Conservation (phyloP, 345 rosid genomes). For the Hibiscus syriacus region DNA sequence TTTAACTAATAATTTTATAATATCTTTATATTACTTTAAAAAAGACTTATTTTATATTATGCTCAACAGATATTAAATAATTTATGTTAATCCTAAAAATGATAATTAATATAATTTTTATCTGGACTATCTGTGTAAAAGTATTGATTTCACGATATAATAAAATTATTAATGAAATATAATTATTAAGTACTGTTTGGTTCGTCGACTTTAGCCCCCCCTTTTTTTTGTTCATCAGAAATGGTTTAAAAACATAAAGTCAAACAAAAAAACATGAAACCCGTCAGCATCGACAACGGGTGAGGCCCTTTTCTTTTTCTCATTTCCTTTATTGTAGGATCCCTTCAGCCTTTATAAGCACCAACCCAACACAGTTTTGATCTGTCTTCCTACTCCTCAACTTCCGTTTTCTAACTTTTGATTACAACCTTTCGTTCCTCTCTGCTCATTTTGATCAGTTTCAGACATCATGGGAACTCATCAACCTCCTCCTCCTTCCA, state of each 20-base stretch:
- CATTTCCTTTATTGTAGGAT: neutral
- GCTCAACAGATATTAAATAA: too few relatives aligned
- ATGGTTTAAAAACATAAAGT: neutral
- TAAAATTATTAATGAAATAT: too few relatives aligned
- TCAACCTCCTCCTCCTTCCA: neutral
- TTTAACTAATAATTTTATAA: too few relatives aligned
- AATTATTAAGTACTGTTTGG: too few relatives aligned
- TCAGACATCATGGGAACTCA: neutral
- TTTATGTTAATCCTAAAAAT: too few relatives aligned
- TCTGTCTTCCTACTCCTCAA: neutral
- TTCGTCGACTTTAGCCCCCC: neutral
- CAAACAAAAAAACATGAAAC: neutral
- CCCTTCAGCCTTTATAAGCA: neutral
- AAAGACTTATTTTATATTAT: too few relatives aligned
- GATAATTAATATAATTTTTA: too few relatives aligned
- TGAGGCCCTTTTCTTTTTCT: neutral
- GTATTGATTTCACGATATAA: too few relatives aligned
- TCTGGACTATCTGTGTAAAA: too few relatives aligned
- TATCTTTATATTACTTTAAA: too few relatives aligned
- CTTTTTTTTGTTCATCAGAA: neutral
- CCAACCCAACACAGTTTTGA: neutral
- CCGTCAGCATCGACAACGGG: neutral
- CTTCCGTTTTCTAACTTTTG: neutral
- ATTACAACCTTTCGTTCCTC: neutral
- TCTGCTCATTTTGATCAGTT: neutral